These are phyloP conservation scores for Tilletia indica DNA, from an alignment of 1,284 basidiomycete genomes.

Conservation along the genomic window DNA sequence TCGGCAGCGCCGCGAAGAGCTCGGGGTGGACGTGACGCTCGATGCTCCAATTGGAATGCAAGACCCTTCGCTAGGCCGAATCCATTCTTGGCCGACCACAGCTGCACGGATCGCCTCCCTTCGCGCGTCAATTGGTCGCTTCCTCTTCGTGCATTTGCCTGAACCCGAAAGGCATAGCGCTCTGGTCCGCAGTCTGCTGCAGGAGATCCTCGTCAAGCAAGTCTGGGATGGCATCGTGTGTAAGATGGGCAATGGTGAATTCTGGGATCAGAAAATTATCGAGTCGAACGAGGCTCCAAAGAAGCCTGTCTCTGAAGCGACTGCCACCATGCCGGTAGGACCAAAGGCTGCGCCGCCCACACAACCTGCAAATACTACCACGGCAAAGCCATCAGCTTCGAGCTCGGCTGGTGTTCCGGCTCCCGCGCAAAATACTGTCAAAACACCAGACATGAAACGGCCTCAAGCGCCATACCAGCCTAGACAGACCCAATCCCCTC, in stretches of 20 bases:
- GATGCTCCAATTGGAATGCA: too few species aligned
- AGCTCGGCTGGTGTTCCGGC: background rate
- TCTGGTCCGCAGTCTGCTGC: slow-evolving; percentile 36
- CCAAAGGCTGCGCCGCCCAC: background rate
- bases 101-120: slow-evolving; percentile 38
- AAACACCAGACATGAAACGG: background rate
- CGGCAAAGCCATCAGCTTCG: background rate
- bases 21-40: background rate
- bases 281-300: slow-evolving; percentile 30
- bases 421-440: background rate
- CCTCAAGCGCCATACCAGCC: background rate
- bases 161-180: slow-evolving; percentile 33
- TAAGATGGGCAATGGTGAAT: slow-evolving; percentile 44
- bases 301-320: background rate
- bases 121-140: slow-evolving; percentile 35
- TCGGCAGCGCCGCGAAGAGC: slow-evolving; percentile 22
- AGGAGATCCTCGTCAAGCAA: slow-evolving; percentile 44
- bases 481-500: background rate
- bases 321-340: background rate
- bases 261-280: slow-evolving; percentile 45
- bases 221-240: slow-evolving; percentile 41
- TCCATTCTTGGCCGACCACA: slow-evolving; percentile 31
- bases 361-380: background rate
- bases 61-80: too few species aligned
- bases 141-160: slow-evolving; percentile 38